These are phyloP conservation scores for Hemisphaericaspora lyxosophila DNA, from an alignment of 1,139 yeast genomes.

Conservation along the genomic window DNA sequence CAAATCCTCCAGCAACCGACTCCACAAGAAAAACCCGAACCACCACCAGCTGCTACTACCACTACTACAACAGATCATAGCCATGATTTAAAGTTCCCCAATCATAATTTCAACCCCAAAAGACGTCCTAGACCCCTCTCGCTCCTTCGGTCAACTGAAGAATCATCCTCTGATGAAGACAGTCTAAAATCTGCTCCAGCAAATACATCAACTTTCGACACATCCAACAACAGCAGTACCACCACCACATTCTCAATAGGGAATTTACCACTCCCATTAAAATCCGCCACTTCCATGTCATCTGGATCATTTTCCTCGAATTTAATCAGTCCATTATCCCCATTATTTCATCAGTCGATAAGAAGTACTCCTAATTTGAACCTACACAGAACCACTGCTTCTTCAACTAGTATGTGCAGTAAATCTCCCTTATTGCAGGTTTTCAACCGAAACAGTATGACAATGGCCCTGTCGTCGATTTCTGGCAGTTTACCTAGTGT, in stretches of 20 bases:
- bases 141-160: slow-evolving; percentile 33
- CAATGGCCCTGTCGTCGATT: too few species aligned
- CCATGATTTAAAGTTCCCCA: slow-evolving; percentile 25
- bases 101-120: slow-evolving; percentile 37
- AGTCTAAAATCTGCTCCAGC: slow-evolving; percentile 13
- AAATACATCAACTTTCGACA: background rate
- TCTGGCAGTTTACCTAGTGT: slow-evolving; percentile 10
- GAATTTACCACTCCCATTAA: slow-evolving; percentile 13
- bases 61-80: too few species aligned
- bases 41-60: too few species aligned
- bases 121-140: slow-evolving; percentile 45
- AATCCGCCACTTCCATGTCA: slow-evolving; percentile 18
- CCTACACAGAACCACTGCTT: background rate
- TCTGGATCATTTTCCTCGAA: slow-evolving; percentile 29
- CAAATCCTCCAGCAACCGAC: slow-evolving; percentile 1
- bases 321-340: slow-evolving; percentile 42
- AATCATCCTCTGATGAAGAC: slow-evolving; percentile 22
- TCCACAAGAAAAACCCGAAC: slow-evolving; percentile 9
- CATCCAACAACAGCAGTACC: slow-evolving; percentile 4
- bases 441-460: slow-evolving; percentile 6
- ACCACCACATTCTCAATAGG: slow-evolving; percentile 3
- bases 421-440: slow-evolving; percentile 13
- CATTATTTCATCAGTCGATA: slow-evolving; percentile 37
- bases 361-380: slow-evolving; percentile 8
- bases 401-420: slow-evolving; percentile 10